These are phyloP conservation scores for Melocanna baccifera DNA, from an alignment of 176 grass and related monocot species.

Conservation along the genomic window DNA sequence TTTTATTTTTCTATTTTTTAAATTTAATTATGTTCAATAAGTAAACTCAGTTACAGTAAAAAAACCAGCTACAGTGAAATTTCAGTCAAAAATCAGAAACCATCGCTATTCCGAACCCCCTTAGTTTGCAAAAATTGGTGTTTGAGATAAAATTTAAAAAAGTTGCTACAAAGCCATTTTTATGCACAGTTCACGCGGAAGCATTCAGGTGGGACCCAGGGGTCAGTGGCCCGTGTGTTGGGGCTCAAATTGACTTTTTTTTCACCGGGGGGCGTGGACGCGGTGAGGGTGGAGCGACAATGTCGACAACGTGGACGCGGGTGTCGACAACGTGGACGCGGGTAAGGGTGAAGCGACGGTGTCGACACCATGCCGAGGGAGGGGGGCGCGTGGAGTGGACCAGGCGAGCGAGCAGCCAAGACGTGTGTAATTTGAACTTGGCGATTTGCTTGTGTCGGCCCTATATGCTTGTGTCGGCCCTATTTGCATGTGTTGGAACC, in stretches of 20 bases:
- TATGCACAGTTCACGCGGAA: background rate
- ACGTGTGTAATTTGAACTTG: too few species aligned
- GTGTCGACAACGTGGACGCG: background rate
- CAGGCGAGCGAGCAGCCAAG: background rate
- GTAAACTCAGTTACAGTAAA: too few species aligned
- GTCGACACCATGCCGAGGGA: constrained; percentile 55
- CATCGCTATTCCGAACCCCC: too few species aligned
- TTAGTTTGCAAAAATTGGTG: too few species aligned
- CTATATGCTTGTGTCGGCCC: background rate
- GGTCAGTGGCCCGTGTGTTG: background rate
- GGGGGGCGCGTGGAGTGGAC: background rate
- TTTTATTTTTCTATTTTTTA: too few species aligned
- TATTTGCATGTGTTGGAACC: background rate
- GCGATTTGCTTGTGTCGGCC: too few species aligned
- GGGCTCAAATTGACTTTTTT: too few species aligned
- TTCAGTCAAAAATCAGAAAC: too few species aligned
- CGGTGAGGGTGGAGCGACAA: background rate
- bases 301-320: constrained; percentile 48
- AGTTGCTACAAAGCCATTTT: too few species aligned
- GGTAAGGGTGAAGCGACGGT: constrained; percentile 9
- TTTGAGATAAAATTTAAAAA: too few species aligned
- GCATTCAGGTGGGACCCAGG: background rate
- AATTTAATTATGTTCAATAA: too few species aligned
- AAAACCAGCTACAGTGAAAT: too few species aligned
- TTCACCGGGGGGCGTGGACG: background rate